Percentiles rank a stretch among this genome's conserved stretches.
These are phyloP conservation scores for Colletotrichum sp. DNA, from an alignment of 2,329 filamentous ascomycete species.

Conservation along the genomic window DNA sequence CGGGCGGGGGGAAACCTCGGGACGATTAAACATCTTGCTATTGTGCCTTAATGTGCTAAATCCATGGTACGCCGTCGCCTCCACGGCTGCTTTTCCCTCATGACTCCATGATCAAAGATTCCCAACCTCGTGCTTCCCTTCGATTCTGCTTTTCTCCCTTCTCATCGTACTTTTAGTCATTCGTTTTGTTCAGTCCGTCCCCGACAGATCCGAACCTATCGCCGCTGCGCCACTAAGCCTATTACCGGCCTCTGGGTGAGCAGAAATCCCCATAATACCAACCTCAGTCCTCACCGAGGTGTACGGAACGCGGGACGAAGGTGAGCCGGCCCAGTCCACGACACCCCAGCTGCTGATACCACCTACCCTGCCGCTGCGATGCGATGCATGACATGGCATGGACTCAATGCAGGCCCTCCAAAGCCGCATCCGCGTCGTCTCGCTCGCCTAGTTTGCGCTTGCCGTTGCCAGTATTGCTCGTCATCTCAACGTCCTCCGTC, in stretches of 20 bases:
- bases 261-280: background rate
- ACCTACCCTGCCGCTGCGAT: background rate
- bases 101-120: background rate
- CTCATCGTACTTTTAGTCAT: background rate
- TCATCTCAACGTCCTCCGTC: constrained; percentile 40
- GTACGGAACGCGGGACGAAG: constrained; percentile 14
- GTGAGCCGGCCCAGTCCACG: constrained; percentile 14
- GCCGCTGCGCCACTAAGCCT: background rate
- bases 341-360: background rate
- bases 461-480: constrained; percentile 47
- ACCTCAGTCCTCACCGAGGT: constrained; percentile 8
- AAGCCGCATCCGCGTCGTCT: constrained; percentile 32
- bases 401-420: constrained; percentile 12
- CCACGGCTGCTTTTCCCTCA: background rate
- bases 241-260: background rate
- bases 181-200: background rate
- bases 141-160: background rate
- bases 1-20: background rate
- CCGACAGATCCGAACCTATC: background rate
- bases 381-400: constrained; percentile 10
- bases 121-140: background rate
- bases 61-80: background rate
- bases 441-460: constrained; percentile 60
- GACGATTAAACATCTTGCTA: background rate
- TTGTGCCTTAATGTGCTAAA: background rate